Evolutionary conservation across 2,329 filamentous ascomycete species (phyloP), one percentile per base, ranked within the genome.

Genomic region (Fonsecaea nubica): DNA sequence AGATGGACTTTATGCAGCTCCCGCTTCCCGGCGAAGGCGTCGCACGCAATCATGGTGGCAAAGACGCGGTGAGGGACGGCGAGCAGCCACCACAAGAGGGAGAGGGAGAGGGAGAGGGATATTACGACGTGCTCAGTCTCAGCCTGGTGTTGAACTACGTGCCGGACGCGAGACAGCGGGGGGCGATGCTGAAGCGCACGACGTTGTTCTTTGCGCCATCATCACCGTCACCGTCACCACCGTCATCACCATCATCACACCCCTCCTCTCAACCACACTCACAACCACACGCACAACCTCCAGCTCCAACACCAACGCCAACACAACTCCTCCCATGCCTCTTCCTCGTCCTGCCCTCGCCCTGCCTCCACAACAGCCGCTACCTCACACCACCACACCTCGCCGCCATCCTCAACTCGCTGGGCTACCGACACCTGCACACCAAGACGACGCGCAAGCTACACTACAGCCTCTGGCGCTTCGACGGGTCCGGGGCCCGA

Each of bases 141-240:
- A 97, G 93, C 8, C 82, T 99, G 61, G 95, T 99, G 4, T 83
- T 99, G 69, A 99, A 99, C 78, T 99, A 93, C 75, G 93, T 98
- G 2, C 92, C 94, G 0, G 89, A 93, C 72, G 85, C 92, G 2
- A 80, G 80, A 36, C 86, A 84, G 4, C 86, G 93, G 72, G 95
- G 95, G 1, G 86, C 91, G 65, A 99, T 99, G 95, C 85, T 99
- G 61, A 83, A 86, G 60, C 87, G 91, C 48, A 93, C 90, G 38
- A 83, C 90, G 13, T 79, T 86, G 21, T 97, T 97, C 75, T 80
- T 96, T 8, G 25, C 35, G 10, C 35, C 36, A 18, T 40, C 70
- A 18, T n/a, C 3, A 38, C 8, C n/a, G 40, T 25, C n/a, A 30
- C 15, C 32, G 42, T 33, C 12, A 9, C 18, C 33, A 21, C 9